Base-by-base conservation (phyloP, 306 rosid species). In the Fragaria vesca region DNA sequence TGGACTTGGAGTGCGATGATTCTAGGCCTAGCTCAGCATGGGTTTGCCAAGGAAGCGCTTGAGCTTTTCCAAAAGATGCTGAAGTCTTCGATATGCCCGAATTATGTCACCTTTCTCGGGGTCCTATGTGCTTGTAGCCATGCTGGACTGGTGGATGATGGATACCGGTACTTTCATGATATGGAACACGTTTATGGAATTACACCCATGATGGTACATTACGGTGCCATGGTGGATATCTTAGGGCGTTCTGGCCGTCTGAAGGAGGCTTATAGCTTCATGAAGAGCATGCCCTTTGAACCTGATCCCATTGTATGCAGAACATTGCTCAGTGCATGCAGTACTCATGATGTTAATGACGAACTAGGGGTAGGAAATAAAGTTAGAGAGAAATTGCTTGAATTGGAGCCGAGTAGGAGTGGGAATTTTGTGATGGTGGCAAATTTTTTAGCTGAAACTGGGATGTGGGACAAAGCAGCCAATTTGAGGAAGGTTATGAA, bases 1-100 rank as follows among this genome's bases (percentile, higher is more conserved):
- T 93, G 97, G 97, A 91, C 99, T 17, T 93, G 97, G 97, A 95
- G 91, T 85, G 97, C 96, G 26, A 95, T 95, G 97, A 91, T 93
- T 65, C 72, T 86, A 67, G 99, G 97, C 66, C 82, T 90, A 73
- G 97, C 98, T 1, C 97, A 89, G 74, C 97, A 95, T 78, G 97
- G 97, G 38, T 89, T 82, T 82, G 92, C 91, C 16, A 75, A 84
- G 69, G 96, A 92, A 79, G 96, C 97, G 2, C 91, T 95, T 60
- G 81, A 69, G 32, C 83, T 91, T 57, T 95, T 92, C 81, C 50
- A 69, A 0, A 72, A 62, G 73, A 87, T 95, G 88, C 71, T 54
- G 80, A 71, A 79, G 50, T 78, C 83, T n/a, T 74, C 82, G 12
- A n/a, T 88, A 58, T 24, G 32, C 8, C 98, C 98, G 0, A 95